A percentile compares a stretch with the other conserved stretches of the same genome.
phyloP scores from a whole-genome alignment of 2,329 filamentous ascomycete genomes.

The Ascosphaera apis region DNA sequence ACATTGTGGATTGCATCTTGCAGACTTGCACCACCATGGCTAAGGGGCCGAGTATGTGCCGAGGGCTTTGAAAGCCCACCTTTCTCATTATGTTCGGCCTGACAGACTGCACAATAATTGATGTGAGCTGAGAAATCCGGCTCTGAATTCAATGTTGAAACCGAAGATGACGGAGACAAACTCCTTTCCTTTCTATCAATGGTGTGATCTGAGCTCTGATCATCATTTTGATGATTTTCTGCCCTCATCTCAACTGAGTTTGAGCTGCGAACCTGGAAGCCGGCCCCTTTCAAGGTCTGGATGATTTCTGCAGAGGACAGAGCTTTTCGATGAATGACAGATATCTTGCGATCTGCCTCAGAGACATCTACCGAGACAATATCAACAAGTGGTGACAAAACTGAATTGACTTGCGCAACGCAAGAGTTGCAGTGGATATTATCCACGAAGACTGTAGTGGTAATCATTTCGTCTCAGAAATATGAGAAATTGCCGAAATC shows the following conservation, averaged over 20 bases:
- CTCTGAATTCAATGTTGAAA: too few species aligned
- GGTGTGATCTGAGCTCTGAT: conserved; percentile 11
- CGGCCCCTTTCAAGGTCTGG: conserved; percentile 18
- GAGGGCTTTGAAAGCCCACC: conserved; percentile 4
- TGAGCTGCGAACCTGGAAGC: conserved; percentile 14
- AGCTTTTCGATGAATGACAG: conserved; percentile 15
- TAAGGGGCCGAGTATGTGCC: conserved; percentile 11
- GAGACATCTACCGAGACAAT: conserved; percentile 19
- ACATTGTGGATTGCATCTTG: conserved; percentile 3
- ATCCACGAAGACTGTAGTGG: conserved; percentile 21
- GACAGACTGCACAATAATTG: background rate
- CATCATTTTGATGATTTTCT: conserved; percentile 21
- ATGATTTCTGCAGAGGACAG: conserved; percentile 14
- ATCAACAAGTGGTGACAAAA: conserved; percentile 16
- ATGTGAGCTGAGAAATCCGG: background rate
- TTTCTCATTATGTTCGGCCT: background rate
- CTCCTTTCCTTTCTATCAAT: conserved; percentile 16
- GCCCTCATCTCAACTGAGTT: too few species aligned
- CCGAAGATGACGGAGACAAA: conserved; percentile 2
- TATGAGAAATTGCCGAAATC: too few species aligned
- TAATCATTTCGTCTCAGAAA: conserved; percentile 2
- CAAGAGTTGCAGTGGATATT: conserved; percentile 28
- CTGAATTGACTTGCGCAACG: conserved; percentile 21
- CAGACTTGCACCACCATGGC: background rate
- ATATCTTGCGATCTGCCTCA: conserved; percentile 21